These are phyloP conservation scores for Exsudoporus frostii DNA, from an alignment of 768 basidiomycete species.

Conservation along the genomic window DNA sequence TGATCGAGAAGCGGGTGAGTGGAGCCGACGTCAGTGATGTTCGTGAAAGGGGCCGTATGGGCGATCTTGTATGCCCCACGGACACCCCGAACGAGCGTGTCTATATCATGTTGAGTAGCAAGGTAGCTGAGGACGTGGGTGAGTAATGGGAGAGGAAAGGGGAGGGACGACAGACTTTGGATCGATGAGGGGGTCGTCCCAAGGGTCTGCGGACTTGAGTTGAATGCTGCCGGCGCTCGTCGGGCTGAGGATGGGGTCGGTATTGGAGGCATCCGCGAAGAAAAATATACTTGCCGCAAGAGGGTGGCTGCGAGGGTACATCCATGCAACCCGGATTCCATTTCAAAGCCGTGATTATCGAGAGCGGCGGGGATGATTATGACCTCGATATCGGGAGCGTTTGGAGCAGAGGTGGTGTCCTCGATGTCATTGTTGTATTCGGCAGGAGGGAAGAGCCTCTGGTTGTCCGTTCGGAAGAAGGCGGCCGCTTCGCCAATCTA, in stretches of 20 bases:
- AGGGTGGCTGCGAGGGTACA: slow-evolving; percentile 18
- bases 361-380: slow-evolving; percentile 11
- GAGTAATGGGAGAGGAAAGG: neutral
- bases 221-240: slow-evolving; percentile 41
- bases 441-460: slow-evolving; percentile 27
- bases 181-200: slow-evolving; percentile 42
- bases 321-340: slow-evolving; percentile 11
- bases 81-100: slow-evolving; percentile 39
- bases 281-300: slow-evolving; percentile 22
- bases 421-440: slow-evolving; percentile 28
- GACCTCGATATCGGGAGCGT: slow-evolving; percentile 31
- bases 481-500: slow-evolving; percentile 30
- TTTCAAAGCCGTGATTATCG: neutral
- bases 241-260: slow-evolving; percentile 31
- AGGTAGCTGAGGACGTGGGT: slow-evolving; percentile 37
- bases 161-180: slow-evolving; percentile 34
- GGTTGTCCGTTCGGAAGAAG: slow-evolving; percentile 34
- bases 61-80: slow-evolving; percentile 37
- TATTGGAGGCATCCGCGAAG: neutral
- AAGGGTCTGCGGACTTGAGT: slow-evolving; percentile 40
- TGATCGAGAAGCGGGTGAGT: slow-evolving; percentile 37
- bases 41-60: slow-evolving; percentile 37
- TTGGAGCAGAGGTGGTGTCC: slow-evolving; percentile 29
- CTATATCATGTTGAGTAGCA: slow-evolving; percentile 38
- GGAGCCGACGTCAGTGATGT: slow-evolving; percentile 33